Conservation (phyloP, 1,284 basidiomycete species). For the Trichosporon coremiiforme region DNA sequence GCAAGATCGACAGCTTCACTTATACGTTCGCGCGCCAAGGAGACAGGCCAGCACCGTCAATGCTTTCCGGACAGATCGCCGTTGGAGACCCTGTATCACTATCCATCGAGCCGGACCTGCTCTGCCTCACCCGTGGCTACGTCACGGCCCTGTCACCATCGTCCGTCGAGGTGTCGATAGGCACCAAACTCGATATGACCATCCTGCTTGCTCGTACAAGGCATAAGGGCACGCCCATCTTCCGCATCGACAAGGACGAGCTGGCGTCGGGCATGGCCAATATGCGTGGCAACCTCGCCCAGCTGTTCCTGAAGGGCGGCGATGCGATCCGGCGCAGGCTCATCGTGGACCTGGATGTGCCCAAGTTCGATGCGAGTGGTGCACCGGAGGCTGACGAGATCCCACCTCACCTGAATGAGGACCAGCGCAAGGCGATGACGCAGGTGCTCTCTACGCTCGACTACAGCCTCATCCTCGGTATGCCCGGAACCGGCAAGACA, state of each 20-base stretch:
- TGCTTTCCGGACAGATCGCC: slow-evolving; percentile 77
- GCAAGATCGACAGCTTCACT: slow-evolving; percentile 60
- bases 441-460: slow-evolving; percentile 79
- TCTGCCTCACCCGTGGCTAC: slow-evolving; percentile 83
- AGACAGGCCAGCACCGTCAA: slow-evolving; percentile 50
- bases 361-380: slow-evolving; percentile 62
- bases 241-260: slow-evolving; percentile 94
- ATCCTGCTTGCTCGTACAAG: slow-evolving; percentile 60
- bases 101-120: slow-evolving; percentile 78
- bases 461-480: slow-evolving; percentile 89
- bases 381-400: slow-evolving; percentile 37
- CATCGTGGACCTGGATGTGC: slow-evolving; percentile 77
- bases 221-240: slow-evolving; percentile 59
- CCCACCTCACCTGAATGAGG: slow-evolving; percentile 65
- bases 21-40: slow-evolving; percentile 67
- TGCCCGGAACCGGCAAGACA: slow-evolving; percentile 99
- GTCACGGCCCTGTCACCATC: slow-evolving; percentile 70
- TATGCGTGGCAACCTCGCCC: slow-evolving; percentile 85
- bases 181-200: slow-evolving; percentile 69
- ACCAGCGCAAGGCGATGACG: slow-evolving; percentile 72
- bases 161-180: slow-evolving; percentile 73
- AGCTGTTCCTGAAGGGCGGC: slow-evolving; percentile 71
- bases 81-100: slow-evolving; percentile 79
- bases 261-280: slow-evolving; percentile 80
- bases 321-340: slow-evolving; percentile 68